Conservation (phyloP, 164 flowering plant species). For the Tinospora cordifolia region DNA sequence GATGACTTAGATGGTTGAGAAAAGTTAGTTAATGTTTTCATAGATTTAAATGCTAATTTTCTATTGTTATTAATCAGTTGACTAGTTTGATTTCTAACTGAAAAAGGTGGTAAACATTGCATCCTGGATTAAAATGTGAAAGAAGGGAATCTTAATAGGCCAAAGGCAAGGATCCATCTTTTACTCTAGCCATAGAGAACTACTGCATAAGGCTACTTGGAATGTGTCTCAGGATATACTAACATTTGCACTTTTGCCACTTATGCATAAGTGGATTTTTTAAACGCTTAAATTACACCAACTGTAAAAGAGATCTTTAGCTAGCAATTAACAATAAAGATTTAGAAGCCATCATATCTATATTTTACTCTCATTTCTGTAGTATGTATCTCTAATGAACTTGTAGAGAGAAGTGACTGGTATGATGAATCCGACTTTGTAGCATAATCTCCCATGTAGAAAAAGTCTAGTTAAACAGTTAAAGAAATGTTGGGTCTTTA, state of each 20-base stretch:
- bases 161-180: neutral
- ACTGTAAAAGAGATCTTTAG: neutral
- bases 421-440: neutral
- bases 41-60: neutral
- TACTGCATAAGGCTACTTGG: neutral
- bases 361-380: neutral
- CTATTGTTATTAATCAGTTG: no score
- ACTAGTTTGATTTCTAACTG: no score
- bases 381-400: neutral
- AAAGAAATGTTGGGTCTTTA: neutral
- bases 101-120: no score
- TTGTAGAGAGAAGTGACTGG: neutral
- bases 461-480: neutral
- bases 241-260: neutral
- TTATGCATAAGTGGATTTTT: neutral
- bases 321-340: neutral
- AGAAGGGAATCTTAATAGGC: neutral
- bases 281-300: no score
- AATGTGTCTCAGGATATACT: neutral
- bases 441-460: neutral
- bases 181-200: neutral
- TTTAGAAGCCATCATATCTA: neutral
- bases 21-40: neutral
- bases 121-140: neutral
- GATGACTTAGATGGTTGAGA: neutral